Percentiles rank a stretch among this genome's conserved stretches.
phyloP scores from a whole-genome alignment of 2,329 filamentous ascomycete species.

The Fusarium xylarioides region DNA sequence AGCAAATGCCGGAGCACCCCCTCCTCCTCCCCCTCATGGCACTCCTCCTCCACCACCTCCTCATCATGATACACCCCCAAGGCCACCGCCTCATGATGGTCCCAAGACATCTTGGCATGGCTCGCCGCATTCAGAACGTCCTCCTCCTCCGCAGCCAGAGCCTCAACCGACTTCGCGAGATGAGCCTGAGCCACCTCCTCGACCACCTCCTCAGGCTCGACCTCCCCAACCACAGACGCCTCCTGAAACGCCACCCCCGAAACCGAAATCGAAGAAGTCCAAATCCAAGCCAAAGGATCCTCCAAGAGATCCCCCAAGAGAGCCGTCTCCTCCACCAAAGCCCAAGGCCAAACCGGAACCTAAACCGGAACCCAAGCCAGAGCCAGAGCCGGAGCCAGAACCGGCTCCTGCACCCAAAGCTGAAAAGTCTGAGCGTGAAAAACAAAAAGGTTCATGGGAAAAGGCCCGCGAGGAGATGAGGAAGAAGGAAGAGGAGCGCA shows the following conservation, averaged over 20 bases:
- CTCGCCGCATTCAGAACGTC: slow-evolving; percentile 38
- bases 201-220: slow-evolving; percentile 35
- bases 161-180: slow-evolving; percentile 30
- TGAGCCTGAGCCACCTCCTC: slow-evolving; percentile 30
- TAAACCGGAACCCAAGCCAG: slow-evolving; percentile 2
- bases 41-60: slow-evolving; percentile 51
- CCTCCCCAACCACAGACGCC: slow-evolving; percentile 33
- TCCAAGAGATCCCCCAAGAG: slow-evolving; percentile 14
- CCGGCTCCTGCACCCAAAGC: slow-evolving; percentile 24
- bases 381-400: slow-evolving; percentile 30
- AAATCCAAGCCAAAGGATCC: slow-evolving; percentile 17
- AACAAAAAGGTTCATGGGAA: slow-evolving; percentile 67
- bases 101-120: slow-evolving; percentile 53
- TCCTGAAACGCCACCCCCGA: slow-evolving; percentile 37
- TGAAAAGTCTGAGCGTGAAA: slow-evolving; percentile 41
- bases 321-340: slow-evolving; percentile 37
- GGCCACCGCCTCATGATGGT: slow-evolving; percentile 44
- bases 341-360: slow-evolving; percentile 32
- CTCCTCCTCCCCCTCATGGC: slow-evolving; percentile 46
- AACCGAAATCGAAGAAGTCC: slow-evolving; percentile 33
- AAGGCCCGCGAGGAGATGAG: slow-evolving; percentile 74
- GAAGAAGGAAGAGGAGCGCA: slow-evolving; percentile 71
- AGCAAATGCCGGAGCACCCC: slow-evolving; percentile 46
- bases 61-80: slow-evolving; percentile 40
- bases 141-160: slow-evolving; percentile 37